Evolutionary conservation across 1,284 basidiomycete genomes (phyloP), one percentile per base, ranked within the genome.

Genomic region (Cystobasidiaceae sp.): DNA sequence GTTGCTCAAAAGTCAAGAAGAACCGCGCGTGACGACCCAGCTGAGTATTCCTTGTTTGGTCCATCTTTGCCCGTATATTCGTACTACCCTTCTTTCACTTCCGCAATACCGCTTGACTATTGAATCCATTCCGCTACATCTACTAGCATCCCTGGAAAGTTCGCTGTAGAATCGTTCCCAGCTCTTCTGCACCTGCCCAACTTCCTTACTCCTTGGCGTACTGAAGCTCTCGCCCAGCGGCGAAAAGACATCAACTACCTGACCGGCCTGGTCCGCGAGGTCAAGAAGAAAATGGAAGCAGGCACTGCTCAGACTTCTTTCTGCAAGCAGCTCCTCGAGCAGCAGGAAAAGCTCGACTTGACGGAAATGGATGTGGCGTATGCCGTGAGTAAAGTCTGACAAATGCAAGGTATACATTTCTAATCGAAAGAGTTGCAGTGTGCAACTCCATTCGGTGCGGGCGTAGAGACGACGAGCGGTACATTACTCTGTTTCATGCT

Each of bases 101-200:
- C 41, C 21, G 34, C 41, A 9, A 43, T 46, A 49, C 32, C 17
- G 37, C 34, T 45, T 43, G 23, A 23, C 8, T 30, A 49, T 25
- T 21, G 44, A 7, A 50, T 19, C n/a, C n/a, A 49, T 23, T 19
- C 21, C 15, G 0, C 34, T n/a, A 19, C 17, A 23, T 43, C 7
- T 3, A 17, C 46, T 58, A 83, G 81, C 67, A 82, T 83, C 60
- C 82, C 81, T 1, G 81, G 81, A 37, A 82, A 82, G 71, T 82
- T 82, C 65, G 69, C 82, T 4, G 81, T 82, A 13, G 81, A 83
- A 71, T 78, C 80, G 4, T 78, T 79, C 75, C 81, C 81, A 0
- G 81, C 80, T 77, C 76, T 82, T 0, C 74, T 82, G 13, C 80
- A 80, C 64, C 75, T 82, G 6, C 82, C 81, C 6, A 75, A 69